Evolutionary conservation across 106 monocot species (phyloP), one percentile per base, ranked within the genome.

Genomic region (Agapanthus africanus): DNA sequence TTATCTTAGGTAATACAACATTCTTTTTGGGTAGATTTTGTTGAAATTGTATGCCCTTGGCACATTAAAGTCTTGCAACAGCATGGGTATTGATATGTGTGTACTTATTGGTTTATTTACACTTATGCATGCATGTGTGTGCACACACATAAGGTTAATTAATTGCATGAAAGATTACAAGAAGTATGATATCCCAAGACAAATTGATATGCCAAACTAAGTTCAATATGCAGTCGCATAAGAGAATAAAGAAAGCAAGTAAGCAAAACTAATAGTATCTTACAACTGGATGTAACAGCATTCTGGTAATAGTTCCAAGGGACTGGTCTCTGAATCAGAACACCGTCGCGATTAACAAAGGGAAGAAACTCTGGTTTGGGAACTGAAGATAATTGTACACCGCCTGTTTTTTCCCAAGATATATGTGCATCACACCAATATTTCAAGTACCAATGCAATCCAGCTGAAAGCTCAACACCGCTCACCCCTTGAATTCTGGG

Each of bases 221-320:
- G 10, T 30, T 13, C 56, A 50, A 1, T 31, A 57, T 57, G 22
- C 14, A 11, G 56, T 30, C 56, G 31, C 14, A 13, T 10, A 30
- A 57, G 30, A 57, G 15, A 57, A 57, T 30, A 57, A 57, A 52
- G 4, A 52, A 44, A 50, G 4, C n/a, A 50, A 2, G 2, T 4
- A 56, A 56, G 11, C 14, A 18, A 2, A 52, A 52, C 18, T 19
- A 33, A 19, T n/a, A 61, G 19, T 5, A 57, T 57, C 86, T 86
- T 79, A 86, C 86, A 86, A 63, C 86, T 86, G 54, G 86, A 86
- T 68, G 86, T 71, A 66, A 86, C 86, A 51, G 82, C 86, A 82
- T 86, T 86, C 70, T 86, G 86, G 65, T 86, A 86, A 70, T 86
- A 86, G 62, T 76, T 86, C 86, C 82, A 86, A 37, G 79, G 76